Base-by-base conservation (phyloP, 176 grass and related monocot genomes). In the Juncus inflexus region DNA sequence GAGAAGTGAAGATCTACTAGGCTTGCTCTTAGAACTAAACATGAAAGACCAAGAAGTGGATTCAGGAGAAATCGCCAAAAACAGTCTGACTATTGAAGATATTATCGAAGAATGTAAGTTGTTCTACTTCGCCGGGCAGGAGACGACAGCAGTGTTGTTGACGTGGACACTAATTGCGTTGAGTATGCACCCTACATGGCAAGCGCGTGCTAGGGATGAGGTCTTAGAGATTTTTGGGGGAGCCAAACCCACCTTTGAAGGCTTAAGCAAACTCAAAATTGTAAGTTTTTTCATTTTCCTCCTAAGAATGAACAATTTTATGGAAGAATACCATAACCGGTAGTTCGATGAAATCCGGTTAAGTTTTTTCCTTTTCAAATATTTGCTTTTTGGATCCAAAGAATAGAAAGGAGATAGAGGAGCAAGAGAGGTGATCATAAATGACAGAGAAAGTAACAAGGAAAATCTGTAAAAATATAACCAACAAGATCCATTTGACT, bases 71-170 rank as follows among this genome's bases (percentile, higher is more conserved):
- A 35, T 7, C 12, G 4, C 74, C 2, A 49, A 37, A 50, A 54
- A 60, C 42, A 79, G 70, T 19, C 78, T 94, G 64, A 88, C 67
- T 10, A 82, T 47, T 0, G 89, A 94, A 28, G 89, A 87, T n/a
- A 77, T 95, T 62, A 63, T 89, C 0, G 82, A 89, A 74, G 90
- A 95, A 74, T 89, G 90, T 73, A 95, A 95, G 69, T 62, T 89
- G 12, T 95, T 95, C 70, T 95, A 89, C 73, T 76, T 95, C 36
- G 82, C 90, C 0, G 85, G 90, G 3, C 81, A 83, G 67, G 90
- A 95, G 11, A 95, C 90, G 7, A 86, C 90, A 0, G 82, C 85
- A 2, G 64, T 81, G 3, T 15, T 89, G 35, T 73, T 95, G 15
- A 95, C 90, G 0, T 95, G 85, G 85, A 95, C 90, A 0, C 15